These are phyloP conservation scores for Tylopilus balloui DNA, from an alignment of 768 basidiomycete species.

Conservation along the genomic window DNA sequence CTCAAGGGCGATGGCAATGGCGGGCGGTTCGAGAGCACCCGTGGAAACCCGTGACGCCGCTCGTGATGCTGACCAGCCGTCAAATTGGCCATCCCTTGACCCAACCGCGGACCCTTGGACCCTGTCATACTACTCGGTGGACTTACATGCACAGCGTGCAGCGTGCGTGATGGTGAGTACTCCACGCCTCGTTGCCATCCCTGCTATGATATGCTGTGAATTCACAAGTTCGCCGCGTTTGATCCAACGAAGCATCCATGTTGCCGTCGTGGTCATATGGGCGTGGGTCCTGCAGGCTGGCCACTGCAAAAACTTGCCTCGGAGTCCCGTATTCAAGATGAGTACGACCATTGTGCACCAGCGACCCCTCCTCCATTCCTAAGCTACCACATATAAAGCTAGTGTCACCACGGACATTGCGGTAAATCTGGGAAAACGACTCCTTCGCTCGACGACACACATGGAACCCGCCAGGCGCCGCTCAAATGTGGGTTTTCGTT, in stretches of 20 bases:
- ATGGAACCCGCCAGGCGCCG: constrained; percentile 3
- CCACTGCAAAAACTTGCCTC: constrained; percentile 3
- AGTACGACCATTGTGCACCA: background rate
- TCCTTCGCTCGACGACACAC: background rate
- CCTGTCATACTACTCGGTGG: background rate
- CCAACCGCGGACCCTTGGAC: background rate
- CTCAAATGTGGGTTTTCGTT: constrained; percentile 11
- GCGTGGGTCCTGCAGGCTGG: constrained; percentile 1
- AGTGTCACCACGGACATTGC: background rate
- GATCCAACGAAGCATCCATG: constrained; percentile 6
- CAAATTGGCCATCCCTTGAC: background rate
- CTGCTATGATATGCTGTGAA: constrained; percentile 1
- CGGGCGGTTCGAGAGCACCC: no score
- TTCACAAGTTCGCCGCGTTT: constrained; percentile 17
- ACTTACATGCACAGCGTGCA: constrained; percentile 7
- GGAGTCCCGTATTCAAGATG: constrained; percentile 1
- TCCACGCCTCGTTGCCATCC: constrained; percentile 14
- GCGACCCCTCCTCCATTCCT: background rate
- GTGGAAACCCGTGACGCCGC: no score
- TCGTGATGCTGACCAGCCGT: no score
- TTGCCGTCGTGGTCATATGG: background rate
- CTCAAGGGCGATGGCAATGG: background rate
- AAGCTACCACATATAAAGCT: constrained; percentile 14
- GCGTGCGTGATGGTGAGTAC: background rate
- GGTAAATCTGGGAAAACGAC: background rate